Evolutionary conservation across 179 eudicot species (phyloP).

Genomic region (Beta lomatogona): DNA sequence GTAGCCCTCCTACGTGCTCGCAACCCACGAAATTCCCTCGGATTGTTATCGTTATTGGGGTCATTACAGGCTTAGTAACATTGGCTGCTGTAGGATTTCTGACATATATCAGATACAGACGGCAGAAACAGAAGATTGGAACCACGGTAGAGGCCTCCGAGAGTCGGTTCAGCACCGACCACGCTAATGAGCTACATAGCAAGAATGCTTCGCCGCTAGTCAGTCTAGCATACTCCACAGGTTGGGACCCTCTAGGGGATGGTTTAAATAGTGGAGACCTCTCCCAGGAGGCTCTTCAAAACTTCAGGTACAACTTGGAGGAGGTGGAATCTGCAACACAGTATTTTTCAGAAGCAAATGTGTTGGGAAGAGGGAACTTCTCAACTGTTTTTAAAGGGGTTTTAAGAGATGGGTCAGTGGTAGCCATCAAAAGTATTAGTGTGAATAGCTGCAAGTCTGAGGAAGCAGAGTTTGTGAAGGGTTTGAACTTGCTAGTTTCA

Average conservation of each 20-base stretch:
- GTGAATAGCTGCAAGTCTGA: constrained; percentile 54
- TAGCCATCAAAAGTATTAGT: constrained; percentile 51
- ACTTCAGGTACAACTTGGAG: constrained; percentile 61
- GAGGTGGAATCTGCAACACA: constrained; percentile 71
- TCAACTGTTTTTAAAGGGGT: constrained; percentile 59
- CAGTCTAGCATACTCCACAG: constrained; percentile 50
- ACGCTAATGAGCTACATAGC: constrained; percentile 35
- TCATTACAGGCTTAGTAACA: constrained; percentile 26
- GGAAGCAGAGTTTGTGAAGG: constrained; percentile 57
- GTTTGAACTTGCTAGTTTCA: constrained; percentile 54
- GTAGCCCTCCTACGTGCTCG: constrained; percentile 27
- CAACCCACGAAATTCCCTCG: constrained; percentile 27
- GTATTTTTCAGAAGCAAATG: constrained; percentile 54
- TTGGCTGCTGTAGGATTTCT: constrained; percentile 41
- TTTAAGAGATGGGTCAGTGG: constrained; percentile 55
- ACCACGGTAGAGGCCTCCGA: constrained; percentile 31
- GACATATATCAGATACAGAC: constrained; percentile 35
- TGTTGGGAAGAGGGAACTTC: constrained; percentile 60
- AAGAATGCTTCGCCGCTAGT: constrained; percentile 57
- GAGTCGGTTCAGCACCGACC: constrained; percentile 49
- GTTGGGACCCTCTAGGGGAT: constrained; percentile 59
- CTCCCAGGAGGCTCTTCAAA: constrained; percentile 39
- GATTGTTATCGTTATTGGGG: constrained; percentile 28
- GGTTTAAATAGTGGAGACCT: constrained; percentile 36
- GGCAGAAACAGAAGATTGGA: constrained; percentile 50